Evolutionary conservation across 257 asterid genomes (phyloP), one percentile per base, ranked within the genome.

Genomic region (Lycium ferocissimum): DNA sequence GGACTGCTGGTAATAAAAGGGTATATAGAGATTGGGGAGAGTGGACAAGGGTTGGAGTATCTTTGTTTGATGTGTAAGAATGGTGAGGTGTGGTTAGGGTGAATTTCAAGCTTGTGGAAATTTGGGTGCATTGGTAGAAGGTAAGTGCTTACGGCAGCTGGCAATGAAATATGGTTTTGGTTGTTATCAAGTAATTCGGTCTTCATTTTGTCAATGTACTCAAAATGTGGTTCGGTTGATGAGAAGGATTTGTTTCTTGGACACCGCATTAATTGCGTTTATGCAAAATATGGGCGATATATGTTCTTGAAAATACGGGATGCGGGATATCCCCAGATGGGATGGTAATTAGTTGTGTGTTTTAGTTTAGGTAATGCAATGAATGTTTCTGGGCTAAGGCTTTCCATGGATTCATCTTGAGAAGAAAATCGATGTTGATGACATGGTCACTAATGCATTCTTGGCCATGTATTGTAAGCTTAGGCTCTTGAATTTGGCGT

Each of bases 1-100:
- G 98, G 98, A 94, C 98, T 69, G 94, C 95, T n/a, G 4, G 93
- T 95, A 56, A 85, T 94, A 33, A 90, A 94, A 84, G 98, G 98
- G 80, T 90, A 62, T 83, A 93, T 94, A 87, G 96, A 93, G 90
- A 92, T 91, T 81, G 95, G 93, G 37, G 90, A 89, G 90, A 89
- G 90, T 71, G 90, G 87, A 86, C 92, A 88, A 85, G 94, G 92
- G 38, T 87, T 93, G 89, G 86, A 86, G 87, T 84, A 89, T 87
- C 86, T 95, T 84, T 85, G 89, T 78, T 87, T 93, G 90, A 92
- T 95, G 98, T 94, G 88, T 81, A 61, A 87, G 79, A 78, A 58
- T 61, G 93, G 45, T 40, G 45, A 90, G 84, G 84, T 85, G 85
- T 66, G 81, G 93, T 83, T 89, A 91, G 88, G 91, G 95, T 89